These are phyloP conservation scores for Singerocomus rubriflavus DNA, from an alignment of 1,284 basidiomycete genomes.

Conservation along the genomic window DNA sequence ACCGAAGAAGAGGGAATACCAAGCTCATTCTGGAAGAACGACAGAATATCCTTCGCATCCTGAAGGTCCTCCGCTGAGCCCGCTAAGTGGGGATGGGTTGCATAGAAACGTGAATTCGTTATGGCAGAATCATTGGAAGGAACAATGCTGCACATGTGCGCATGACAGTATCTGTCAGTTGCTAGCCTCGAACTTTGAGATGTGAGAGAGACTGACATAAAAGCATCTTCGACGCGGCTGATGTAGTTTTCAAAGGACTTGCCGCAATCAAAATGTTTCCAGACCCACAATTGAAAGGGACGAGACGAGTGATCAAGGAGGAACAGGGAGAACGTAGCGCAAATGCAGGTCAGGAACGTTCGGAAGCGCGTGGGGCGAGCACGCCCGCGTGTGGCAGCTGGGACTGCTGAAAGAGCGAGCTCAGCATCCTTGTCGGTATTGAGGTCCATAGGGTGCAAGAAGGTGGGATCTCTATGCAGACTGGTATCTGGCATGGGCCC, in stretches of 20 bases:
- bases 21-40: constrained; percentile 62
- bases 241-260: constrained; percentile 15
- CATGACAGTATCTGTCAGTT: constrained; percentile 8
- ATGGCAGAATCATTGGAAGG: constrained; percentile 28
- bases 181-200: neutral
- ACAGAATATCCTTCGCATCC: constrained; percentile 62
- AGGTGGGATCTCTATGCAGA: too few species aligned
- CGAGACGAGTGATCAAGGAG: constrained; percentile 12
- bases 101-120: constrained; percentile 51
- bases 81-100: constrained; percentile 70
- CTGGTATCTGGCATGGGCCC: too few species aligned
- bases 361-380: constrained; percentile 1
- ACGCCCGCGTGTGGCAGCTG: neutral
- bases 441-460: constrained; percentile 15
- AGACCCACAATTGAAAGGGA: neutral
- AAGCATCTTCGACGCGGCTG: constrained; percentile 21
- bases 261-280: constrained; percentile 5
- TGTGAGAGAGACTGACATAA: constrained; percentile 23
- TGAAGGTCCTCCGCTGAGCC: constrained; percentile 63
- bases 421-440: constrained; percentile 11
- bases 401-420: constrained; percentile 11
- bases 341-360: constrained; percentile 6
- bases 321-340: constrained; percentile 8
- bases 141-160: constrained; percentile 16
- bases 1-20: constrained; percentile 43